These are phyloP conservation scores for Fusarium mexicanum DNA, from an alignment of 2,329 filamentous ascomycete species.

Conservation along the genomic window DNA sequence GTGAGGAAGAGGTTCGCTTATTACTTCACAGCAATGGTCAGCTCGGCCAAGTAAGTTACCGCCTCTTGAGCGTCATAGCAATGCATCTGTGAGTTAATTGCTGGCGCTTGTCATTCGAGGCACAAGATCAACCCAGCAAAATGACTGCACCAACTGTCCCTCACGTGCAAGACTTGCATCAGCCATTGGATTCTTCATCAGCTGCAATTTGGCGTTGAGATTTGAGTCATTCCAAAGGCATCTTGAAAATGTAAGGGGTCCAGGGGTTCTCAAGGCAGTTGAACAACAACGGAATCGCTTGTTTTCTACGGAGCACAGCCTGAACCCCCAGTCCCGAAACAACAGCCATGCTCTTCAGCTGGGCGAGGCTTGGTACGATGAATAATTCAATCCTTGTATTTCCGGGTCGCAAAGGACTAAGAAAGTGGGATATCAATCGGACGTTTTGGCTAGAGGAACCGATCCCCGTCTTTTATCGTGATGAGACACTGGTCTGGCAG, in stretches of 20 bases:
- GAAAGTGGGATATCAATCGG: conserved; percentile 5
- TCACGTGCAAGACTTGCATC: conserved; percentile 17
- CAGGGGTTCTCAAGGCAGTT: neutral
- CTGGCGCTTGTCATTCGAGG: neutral
- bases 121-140: conserved; percentile 23
- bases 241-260: neutral
- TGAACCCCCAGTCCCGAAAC: conserved; percentile 29
- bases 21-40: conserved; percentile 1
- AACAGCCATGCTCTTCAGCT: conserved; percentile 18
- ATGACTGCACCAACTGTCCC: conserved; percentile 17
- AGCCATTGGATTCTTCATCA: neutral
- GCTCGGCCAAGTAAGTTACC: neutral
- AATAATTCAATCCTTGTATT: conserved; percentile 15
- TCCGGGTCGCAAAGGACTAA: neutral
- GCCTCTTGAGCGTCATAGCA: neutral
- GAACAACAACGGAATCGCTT: conserved; percentile 20
- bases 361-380: conserved; percentile 3
- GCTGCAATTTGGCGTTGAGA: neutral
- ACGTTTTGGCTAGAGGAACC: conserved; percentile 20
- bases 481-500: conserved; percentile 42
- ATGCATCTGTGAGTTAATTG: neutral
- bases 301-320: conserved; percentile 5
- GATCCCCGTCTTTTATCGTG: conserved; percentile 21
- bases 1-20: conserved; percentile 24
- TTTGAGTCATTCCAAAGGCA: neutral